Conservation (phyloP, 768 basidiomycete genomes). For the Roridomyces roridus region DNA sequence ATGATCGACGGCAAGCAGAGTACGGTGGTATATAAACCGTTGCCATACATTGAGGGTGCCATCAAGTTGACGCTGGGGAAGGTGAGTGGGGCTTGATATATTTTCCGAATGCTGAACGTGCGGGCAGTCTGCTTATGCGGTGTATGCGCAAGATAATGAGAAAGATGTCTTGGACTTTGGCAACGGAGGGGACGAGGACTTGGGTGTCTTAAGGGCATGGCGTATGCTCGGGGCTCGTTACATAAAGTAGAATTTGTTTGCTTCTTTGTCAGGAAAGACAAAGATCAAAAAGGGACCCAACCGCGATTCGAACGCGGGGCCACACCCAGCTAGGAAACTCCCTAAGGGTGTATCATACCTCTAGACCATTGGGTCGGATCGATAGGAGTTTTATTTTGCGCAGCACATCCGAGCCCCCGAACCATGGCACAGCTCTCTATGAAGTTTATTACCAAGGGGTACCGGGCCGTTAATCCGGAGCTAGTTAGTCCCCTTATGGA, state of each 20-base stretch:
- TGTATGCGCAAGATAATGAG: conserved; percentile 2
- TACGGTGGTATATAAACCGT: background rate
- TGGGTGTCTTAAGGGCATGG: conserved; percentile 1
- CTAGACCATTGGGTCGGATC: too few species aligned
- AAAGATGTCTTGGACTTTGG: background rate
- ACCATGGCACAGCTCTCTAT: too few species aligned
- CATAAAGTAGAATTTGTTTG: background rate
- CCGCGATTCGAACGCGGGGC: too few species aligned
- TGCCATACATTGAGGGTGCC: background rate
- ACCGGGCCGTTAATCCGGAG: too few species aligned
- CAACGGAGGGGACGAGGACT: background rate
- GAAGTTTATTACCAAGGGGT: too few species aligned
- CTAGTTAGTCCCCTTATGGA: too few species aligned
- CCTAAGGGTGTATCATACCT: too few species aligned
- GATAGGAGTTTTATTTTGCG: too few species aligned
- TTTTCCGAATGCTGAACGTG: background rate
- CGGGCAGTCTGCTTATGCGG: background rate
- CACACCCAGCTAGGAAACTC: too few species aligned
- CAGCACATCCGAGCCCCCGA: too few species aligned
- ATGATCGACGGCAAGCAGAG: background rate
- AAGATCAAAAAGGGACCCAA: too few species aligned
- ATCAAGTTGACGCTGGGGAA: conserved; percentile 10
- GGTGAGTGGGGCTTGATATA: background rate
- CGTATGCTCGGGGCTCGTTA: background rate
- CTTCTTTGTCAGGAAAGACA: too few species aligned